phyloP scores from a whole-genome alignment of 768 basidiomycete species.

The Lactarius tabidus region DNA sequence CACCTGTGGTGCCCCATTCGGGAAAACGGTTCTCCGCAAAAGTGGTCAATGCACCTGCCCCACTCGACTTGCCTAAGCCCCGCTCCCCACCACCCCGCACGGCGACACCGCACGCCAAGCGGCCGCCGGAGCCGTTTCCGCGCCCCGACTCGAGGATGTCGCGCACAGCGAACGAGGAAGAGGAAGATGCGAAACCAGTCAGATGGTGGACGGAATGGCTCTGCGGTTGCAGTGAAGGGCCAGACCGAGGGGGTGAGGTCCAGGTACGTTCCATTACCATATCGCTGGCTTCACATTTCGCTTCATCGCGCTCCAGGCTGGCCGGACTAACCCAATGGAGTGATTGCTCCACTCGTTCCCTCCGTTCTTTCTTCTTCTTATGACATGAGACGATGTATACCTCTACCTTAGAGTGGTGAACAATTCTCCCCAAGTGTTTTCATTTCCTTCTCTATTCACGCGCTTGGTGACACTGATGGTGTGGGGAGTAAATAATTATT shows the following conservation, averaged over 20 bases:
- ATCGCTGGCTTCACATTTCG: not conserved
- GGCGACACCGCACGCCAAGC: constrained; percentile 34
- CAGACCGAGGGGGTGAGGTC: constrained; percentile 64
- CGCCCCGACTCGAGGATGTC: constrained; percentile 29
- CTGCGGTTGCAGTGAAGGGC: constrained; percentile 74
- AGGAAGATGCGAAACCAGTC: constrained; percentile 37
- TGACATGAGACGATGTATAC: constrained; percentile 7
- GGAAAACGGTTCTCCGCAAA: constrained; percentile 29
- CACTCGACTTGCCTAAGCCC: constrained; percentile 59
- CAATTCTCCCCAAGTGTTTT: not conserved
- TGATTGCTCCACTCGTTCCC: constrained; percentile 21
- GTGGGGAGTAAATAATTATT: constrained; percentile 6
- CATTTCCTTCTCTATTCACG: not conserved
- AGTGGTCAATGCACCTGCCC: constrained; percentile 44
- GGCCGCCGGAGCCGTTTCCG: constrained; percentile 38
- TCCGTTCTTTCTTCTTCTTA: not conserved
- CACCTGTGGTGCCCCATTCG: constrained; percentile 13
- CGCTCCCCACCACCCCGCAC: constrained; percentile 51
- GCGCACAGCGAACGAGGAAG: constrained; percentile 28
- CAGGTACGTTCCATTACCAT: constrained; percentile 46
- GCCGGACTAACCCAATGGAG: constrained; percentile 64
- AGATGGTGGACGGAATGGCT: constrained; percentile 88
- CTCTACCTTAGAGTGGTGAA: constrained; percentile 1
- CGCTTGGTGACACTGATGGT: constrained; percentile 1
- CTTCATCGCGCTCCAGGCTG: constrained; percentile 45